Percentiles rank a stretch among this genome's conserved stretches.
Conservation (phyloP, 768 basidiomycete species). For the Leccinum variicolor region DNA sequence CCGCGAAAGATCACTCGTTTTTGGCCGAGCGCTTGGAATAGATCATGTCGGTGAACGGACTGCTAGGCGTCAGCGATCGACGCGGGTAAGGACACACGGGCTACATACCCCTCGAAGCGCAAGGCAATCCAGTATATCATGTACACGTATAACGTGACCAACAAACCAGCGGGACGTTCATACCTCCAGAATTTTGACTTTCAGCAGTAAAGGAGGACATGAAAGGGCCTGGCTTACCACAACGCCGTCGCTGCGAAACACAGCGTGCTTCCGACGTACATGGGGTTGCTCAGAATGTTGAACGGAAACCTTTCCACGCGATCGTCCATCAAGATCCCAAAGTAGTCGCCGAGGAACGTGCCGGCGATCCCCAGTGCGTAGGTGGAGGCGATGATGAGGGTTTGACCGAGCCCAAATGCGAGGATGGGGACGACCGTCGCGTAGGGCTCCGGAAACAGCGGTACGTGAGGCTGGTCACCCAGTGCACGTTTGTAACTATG, state of each 20-base stretch:
- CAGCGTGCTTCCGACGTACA: slow-evolving; percentile 96
- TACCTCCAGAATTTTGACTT: slow-evolving; percentile 49
- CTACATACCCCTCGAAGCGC: slow-evolving; percentile 81
- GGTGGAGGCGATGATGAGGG: slow-evolving; percentile 85
- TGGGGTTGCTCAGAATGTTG: slow-evolving; percentile 88
- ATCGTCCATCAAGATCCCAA: slow-evolving; percentile 83
- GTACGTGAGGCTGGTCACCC: slow-evolving; percentile 64
- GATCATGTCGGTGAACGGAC: slow-evolving; percentile 82
- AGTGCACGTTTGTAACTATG: slow-evolving; percentile 75
- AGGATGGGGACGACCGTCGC: slow-evolving; percentile 55
- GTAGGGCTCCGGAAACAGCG: slow-evolving; percentile 64
- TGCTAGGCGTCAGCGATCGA: slow-evolving; percentile 19
- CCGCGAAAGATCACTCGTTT: slow-evolving; percentile 10
- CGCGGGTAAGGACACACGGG: neutral
- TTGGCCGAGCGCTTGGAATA: slow-evolving; percentile 51
- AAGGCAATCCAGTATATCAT: slow-evolving; percentile 82
- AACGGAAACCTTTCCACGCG: slow-evolving; percentile 97
- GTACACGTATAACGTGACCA: slow-evolving; percentile 80
- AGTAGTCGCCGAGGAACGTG: slow-evolving; percentile 85
- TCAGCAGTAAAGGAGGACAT: neutral
- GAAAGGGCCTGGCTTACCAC: slow-evolving; percentile 54
- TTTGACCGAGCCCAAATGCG: slow-evolving; percentile 71
- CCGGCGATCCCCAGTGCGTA: slow-evolving; percentile 92
- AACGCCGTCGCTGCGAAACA: slow-evolving; percentile 84
- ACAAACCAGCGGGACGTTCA: slow-evolving; percentile 79